Evolutionary conservation across 1,139 yeast genomes (phyloP).

Genomic region (Blastobotrys petasosporus): DNA sequence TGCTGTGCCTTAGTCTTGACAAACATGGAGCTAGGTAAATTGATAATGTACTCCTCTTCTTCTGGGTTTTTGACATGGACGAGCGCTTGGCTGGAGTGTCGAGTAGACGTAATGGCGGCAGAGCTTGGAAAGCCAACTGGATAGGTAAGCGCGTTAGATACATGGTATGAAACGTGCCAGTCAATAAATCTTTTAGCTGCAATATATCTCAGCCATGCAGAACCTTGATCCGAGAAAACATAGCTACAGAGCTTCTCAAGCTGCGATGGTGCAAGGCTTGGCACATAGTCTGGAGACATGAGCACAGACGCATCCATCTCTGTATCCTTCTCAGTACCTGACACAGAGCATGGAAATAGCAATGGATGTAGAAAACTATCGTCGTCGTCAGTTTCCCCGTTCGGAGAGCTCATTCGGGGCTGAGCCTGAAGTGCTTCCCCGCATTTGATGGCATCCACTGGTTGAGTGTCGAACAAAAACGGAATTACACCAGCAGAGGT

Average conservation of each 20-base stretch:
- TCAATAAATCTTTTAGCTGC: constrained; percentile 27
- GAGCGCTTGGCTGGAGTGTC: background rate
- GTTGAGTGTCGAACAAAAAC: constrained; percentile 24
- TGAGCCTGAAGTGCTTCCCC: constrained; percentile 14
- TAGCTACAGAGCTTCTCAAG: constrained; percentile 20
- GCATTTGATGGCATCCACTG: constrained; percentile 23
- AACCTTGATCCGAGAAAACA: constrained; percentile 28
- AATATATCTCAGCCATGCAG: constrained; percentile 28
- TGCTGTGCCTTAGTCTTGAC: constrained; percentile 20
- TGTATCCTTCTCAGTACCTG: constrained; percentile 18
- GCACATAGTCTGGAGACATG: constrained; percentile 25
- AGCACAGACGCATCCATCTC: constrained; percentile 28
- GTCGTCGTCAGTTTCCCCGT: constrained; percentile 1
- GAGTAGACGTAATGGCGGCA: background rate
- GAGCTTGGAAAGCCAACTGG: background rate
- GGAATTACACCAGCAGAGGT: constrained; percentile 21
- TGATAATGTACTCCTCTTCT: constrained; percentile 11
- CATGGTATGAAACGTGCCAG: constrained; percentile 21
- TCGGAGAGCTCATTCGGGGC: constrained; percentile 3
- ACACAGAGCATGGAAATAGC: constrained; percentile 19
- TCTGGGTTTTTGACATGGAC: background rate
- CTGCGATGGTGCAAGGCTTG: constrained; percentile 22
- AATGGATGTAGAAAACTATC: constrained; percentile 8
- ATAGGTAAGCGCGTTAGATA: constrained; percentile 5
- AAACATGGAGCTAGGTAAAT: constrained; percentile 13